Evolutionary conservation across 2,329 filamentous ascomycete genomes (phyloP).

Genomic region (Pestalotiopsis fici): DNA sequence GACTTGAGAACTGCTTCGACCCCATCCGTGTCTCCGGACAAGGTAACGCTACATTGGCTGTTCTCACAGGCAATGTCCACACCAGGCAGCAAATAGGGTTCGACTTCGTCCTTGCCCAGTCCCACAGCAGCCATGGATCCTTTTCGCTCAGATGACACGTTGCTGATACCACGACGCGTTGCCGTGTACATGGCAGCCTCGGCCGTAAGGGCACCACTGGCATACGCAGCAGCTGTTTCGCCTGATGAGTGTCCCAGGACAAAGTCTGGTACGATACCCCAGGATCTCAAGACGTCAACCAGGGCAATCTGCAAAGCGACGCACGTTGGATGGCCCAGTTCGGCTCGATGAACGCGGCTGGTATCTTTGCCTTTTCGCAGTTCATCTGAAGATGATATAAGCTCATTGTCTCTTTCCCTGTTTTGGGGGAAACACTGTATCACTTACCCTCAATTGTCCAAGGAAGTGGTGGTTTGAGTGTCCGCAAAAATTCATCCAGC

Average conservation of each 20-base stretch:
- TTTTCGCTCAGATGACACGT: neutral
- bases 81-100: neutral
- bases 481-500: slow-evolving; percentile 31
- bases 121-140: neutral
- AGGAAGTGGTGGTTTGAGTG: neutral
- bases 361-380: no score
- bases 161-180: no score
- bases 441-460: neutral
- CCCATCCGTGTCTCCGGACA: slow-evolving; percentile 6
- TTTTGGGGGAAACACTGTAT: neutral
- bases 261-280: neutral
- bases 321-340: neutral
- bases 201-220: no score
- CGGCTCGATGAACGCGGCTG: neutral
- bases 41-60: neutral
- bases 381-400: no score
- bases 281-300: neutral
- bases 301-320: slow-evolving; percentile 1
- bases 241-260: slow-evolving; percentile 5
- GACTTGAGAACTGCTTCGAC: neutral
- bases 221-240: neutral
- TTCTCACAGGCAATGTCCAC: slow-evolving; percentile 9
- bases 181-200: no score
- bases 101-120: neutral
- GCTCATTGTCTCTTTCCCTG: neutral